A percentile compares a stretch with the other conserved stretches of the same genome.
phyloP scores from a whole-genome alignment of 148 eudicot species.

The Rhododendron mucronatum region DNA sequence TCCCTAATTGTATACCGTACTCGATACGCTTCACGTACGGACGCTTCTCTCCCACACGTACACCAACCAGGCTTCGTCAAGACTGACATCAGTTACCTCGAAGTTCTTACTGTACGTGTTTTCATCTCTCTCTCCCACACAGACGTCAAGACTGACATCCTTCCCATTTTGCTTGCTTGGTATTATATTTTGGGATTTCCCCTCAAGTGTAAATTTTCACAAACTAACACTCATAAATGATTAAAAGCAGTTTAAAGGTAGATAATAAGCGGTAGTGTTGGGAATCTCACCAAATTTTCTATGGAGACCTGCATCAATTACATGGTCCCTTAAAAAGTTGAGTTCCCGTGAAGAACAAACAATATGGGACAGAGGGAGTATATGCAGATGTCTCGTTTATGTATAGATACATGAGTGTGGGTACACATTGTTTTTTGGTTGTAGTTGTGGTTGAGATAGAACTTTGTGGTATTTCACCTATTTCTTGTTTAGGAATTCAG shows the following conservation, averaged over 20 bases:
- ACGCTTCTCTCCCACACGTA: conserved; percentile 13
- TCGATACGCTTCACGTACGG: conserved; percentile 3
- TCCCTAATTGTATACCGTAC: conserved; percentile 33
- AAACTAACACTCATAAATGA: no score
- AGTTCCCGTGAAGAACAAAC: not conserved
- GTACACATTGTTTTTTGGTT: not conserved
- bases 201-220: no score
- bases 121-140: not conserved
- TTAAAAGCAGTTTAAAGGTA: not conserved
- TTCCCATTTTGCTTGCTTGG: no score
- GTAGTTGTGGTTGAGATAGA: not conserved
- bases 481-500: conserved; percentile 42
- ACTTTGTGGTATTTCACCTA: conserved; percentile 9
- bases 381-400: not conserved
- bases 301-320: not conserved
- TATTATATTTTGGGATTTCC: no score
- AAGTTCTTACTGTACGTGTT: conserved; percentile 52
- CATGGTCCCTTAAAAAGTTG: not conserved
- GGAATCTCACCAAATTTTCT: not conserved
- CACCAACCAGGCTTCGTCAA: conserved; percentile 37
- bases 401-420: not conserved
- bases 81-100: conserved; percentile 38
- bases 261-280: not conserved
- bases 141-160: no score
- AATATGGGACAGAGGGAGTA: not conserved